Evolutionary conservation across 2,329 filamentous ascomycete species (phyloP), one percentile per base, ranked within the genome.

Genomic region (Penicillium sp.): DNA sequence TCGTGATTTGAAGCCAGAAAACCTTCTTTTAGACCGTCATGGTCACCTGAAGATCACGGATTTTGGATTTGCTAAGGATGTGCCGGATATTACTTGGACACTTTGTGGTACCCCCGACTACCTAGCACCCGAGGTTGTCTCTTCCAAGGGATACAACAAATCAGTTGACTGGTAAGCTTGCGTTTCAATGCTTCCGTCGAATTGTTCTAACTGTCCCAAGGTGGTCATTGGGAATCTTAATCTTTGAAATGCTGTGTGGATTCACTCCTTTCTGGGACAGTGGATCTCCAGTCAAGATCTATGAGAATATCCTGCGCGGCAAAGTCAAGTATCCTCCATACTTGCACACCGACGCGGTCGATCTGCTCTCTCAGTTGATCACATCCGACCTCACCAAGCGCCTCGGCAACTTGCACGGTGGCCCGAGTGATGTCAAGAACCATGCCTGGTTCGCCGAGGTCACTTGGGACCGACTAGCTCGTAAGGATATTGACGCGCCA

Each of bases 201-300:
- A 21, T 49, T 38, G 36, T 53, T 64, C 57, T 53, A 16, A 38
- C 48, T 16, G 34, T 25, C 57, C 10, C 65, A 97, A 97, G 92
- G 92, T 99, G 94, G 94, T 97, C 93, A 52, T 83, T 99, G 57
- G 94, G 94, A 45, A 97, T 99, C 72, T 81, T 99, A 67, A 97
- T 99, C 75, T 99, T 97, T 75, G 94, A 99, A 82, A 99, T 99
- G 94, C 85, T 99, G 38, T 97, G 94, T 73, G 94, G 94, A 29
- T 99, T 97, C 77, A 99, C 94, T 5, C 94, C 94, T 5, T 99
- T 99, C 81, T 99, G 94, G 93, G 94, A 99, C 75, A 91, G 90
- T 68, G 94, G 93, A 54, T 96, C 91, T 44, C 93, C 94, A 3
- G 96, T 99, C 86, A 97, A 96, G 78, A 99, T 99, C 70, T 99